A percentile compares a stretch with the other conserved stretches of the same genome.
These are phyloP conservation scores for Exophiala xenobiotica DNA, from an alignment of 2,329 filamentous ascomycete genomes.

Conservation along the genomic window DNA sequence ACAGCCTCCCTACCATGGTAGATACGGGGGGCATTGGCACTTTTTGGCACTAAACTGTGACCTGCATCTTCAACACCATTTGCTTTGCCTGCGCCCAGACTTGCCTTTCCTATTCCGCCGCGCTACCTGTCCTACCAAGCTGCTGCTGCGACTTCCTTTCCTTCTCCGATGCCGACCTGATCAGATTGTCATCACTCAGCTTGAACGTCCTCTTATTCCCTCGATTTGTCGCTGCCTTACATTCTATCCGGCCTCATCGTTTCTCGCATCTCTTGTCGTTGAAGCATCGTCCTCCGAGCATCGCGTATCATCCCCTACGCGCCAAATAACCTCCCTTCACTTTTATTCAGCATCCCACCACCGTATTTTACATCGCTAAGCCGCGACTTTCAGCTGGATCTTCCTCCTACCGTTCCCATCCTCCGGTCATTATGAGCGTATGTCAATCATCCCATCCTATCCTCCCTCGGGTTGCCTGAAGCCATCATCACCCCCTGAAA, in stretches of 20 bases:
- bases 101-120: neutral
- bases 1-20: neutral
- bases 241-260: neutral
- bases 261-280: neutral
- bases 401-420: conserved; percentile 6
- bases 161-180: conserved; percentile 1
- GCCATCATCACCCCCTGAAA: conserved; percentile 5
- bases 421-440: conserved; percentile 26
- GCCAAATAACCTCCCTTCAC: neutral
- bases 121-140: neutral
- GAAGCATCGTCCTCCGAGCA: neutral
- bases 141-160: neutral
- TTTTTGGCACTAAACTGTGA: neutral
- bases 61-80: neutral
- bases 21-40: neutral
- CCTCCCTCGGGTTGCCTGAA: neutral
- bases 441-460: conserved; percentile 1
- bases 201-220: neutral
- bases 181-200: conserved; percentile 2
- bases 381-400: conserved; percentile 1
- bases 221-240: conserved; percentile 1
- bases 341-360: conserved; percentile 2
- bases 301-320: neutral
- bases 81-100: neutral
- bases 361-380: neutral